A percentile compares a stretch with the other conserved stretches of the same genome.
Conservation (phyloP, 345 rosid species). For the Streptanthus diversifolius region DNA sequence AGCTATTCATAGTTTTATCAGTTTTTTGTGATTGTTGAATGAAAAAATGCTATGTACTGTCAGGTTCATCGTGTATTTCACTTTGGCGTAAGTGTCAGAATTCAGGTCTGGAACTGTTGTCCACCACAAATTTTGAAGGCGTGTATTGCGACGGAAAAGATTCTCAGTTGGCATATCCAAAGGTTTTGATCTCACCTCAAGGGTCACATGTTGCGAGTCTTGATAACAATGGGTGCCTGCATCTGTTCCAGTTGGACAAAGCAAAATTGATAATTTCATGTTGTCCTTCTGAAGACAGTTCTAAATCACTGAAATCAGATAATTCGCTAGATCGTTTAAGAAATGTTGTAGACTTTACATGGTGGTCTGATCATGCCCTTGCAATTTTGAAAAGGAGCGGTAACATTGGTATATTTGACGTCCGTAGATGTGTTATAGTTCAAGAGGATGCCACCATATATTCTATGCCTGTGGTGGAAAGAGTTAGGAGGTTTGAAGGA, state of each 20-base stretch:
- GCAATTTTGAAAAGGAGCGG: constrained; percentile 58
- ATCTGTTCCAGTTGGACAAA: constrained; percentile 58
- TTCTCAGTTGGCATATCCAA: constrained; percentile 52
- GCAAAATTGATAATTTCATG: constrained; percentile 39
- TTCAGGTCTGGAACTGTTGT: constrained; percentile 52
- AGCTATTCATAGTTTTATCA: background rate
- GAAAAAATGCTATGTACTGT: background rate
- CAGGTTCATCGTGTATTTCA: constrained; percentile 68
- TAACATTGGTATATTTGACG: constrained; percentile 51
- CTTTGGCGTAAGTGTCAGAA: constrained; percentile 57
- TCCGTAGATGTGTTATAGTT: constrained; percentile 46
- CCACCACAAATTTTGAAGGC: constrained; percentile 63
- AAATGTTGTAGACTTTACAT: constrained; percentile 67
- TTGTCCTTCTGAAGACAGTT: constrained; percentile 32
- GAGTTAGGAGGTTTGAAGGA: constrained; percentile 51
- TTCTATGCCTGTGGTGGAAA: constrained; percentile 66
- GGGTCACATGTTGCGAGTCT: constrained; percentile 62
- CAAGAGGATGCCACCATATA: constrained; percentile 50
- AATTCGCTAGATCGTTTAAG: constrained; percentile 37
- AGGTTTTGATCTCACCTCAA: constrained; percentile 75
- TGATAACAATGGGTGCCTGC: constrained; percentile 63
- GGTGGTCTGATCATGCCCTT: constrained; percentile 87
- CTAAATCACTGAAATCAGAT: constrained; percentile 34
- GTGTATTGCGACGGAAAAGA: constrained; percentile 42
- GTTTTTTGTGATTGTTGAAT: background rate